phyloP scores from a whole-genome alignment of 2,329 filamentous ascomycete genomes.

The Lomentospora prolificans region DNA sequence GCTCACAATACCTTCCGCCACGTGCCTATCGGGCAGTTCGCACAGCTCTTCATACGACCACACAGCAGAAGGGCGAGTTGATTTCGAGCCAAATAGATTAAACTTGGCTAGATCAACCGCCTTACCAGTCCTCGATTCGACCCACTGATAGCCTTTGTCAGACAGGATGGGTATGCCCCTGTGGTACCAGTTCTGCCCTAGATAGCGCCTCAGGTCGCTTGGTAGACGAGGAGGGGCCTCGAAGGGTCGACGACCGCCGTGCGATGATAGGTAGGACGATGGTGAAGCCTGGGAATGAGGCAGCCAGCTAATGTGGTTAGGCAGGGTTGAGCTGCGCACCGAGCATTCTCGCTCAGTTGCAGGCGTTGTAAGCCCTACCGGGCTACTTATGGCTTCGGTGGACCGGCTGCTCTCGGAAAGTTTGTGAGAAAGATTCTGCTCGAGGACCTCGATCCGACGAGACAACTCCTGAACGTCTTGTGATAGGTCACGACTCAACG shows the following conservation, averaged over 20 bases:
- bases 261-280: background rate
- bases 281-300: background rate
- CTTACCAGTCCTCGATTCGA: constrained; percentile 33
- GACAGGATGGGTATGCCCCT: constrained; percentile 41
- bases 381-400: background rate
- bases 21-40: constrained; percentile 24
- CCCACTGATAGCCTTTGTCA: constrained; percentile 35
- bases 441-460: background rate
- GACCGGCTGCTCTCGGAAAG: no score
- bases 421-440: background rate
- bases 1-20: constrained; percentile 17
- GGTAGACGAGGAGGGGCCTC: constrained; percentile 23
- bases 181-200: constrained; percentile 35
- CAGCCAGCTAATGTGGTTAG: background rate
- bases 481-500: background rate
- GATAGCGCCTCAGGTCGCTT: constrained; percentile 34
- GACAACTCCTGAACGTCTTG: background rate
- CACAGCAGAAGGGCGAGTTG: constrained; percentile 9
- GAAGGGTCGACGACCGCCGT: background rate
- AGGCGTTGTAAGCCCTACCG: background rate
- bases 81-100: constrained; percentile 9
- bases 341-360: background rate
- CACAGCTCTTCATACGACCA: constrained; percentile 6
- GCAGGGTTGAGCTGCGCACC: background rate
- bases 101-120: constrained; percentile 16